These are phyloP conservation scores for Neurospora cerealis DNA, from an alignment of 495 filamentous ascomycete species.

Conservation along the genomic window DNA sequence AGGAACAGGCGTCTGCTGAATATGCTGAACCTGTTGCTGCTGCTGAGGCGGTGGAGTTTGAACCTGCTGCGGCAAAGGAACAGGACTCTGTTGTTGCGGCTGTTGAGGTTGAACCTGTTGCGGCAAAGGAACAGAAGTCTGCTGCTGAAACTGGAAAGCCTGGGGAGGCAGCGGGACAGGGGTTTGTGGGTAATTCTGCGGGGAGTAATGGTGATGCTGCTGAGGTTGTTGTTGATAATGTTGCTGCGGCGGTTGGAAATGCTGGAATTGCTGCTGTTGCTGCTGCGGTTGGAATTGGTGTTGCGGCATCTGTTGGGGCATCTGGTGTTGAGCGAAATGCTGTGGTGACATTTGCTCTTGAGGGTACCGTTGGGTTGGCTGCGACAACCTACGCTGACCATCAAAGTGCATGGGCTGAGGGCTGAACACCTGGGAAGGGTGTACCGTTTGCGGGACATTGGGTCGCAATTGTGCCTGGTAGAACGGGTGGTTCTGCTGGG, in stretches of 20 bases:
- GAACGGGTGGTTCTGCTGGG: constrained; percentile 8
- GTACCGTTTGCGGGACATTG: not conserved
- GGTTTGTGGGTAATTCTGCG: not conserved
- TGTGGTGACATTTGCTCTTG: not conserved
- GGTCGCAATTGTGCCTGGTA: constrained; percentile 1
- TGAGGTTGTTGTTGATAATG: not conserved
- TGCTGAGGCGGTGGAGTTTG: not conserved
- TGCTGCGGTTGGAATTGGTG: constrained; percentile 2
- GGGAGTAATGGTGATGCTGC: not conserved
- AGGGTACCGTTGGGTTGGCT: not conserved
- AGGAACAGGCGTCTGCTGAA: not conserved
- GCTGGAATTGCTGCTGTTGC: not conserved
- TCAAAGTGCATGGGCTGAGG: not conserved
- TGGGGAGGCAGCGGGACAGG: not conserved
- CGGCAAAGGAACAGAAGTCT: not conserved
- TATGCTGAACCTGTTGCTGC: not conserved
- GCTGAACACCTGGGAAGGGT: not conserved
- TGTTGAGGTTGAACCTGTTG: not conserved
- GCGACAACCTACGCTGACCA: not conserved
- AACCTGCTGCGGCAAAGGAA: constrained; percentile 1
- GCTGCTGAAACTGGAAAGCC: not conserved
- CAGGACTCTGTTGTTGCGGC: constrained; percentile 1
- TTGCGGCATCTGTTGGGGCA: constrained; percentile 4
- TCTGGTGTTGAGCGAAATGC: not conserved
- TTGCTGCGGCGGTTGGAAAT: not conserved